Evolutionary conservation across 805 yeast species (phyloP).

Genomic region (Hanseniaspora thailandica): DNA sequence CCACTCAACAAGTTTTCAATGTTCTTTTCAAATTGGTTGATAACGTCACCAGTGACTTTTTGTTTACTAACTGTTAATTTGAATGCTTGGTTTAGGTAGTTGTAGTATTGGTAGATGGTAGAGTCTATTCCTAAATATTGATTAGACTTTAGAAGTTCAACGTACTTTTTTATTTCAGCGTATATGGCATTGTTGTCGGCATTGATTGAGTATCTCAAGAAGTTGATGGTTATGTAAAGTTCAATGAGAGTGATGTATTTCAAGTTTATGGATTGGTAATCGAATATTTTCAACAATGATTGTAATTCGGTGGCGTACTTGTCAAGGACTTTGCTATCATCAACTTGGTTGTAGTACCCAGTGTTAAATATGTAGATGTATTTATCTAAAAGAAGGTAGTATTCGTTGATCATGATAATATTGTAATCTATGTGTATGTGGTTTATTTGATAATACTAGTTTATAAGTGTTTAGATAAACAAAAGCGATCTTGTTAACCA

Average conservation of each 20-base stretch:
- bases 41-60: conserved; percentile 10
- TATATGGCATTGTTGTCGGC: not conserved
- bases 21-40: conserved; percentile 29
- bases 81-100: conserved; percentile 22
- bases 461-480: not conserved
- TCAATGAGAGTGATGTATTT: conserved; percentile 53
- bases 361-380: conserved; percentile 40
- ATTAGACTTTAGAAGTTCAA: conserved; percentile 45
- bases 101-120: conserved; percentile 26
- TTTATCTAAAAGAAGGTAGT: conserved; percentile 29
- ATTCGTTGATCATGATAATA: not conserved
- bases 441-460: too few relatives aligned
- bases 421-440: too few relatives aligned
- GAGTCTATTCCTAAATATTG: conserved; percentile 37
- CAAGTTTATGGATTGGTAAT: conserved; percentile 17
- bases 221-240: conserved; percentile 49
- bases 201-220: not conserved
- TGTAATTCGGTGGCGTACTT: not conserved
- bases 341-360: conserved; percentile 35
- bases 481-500: too few relatives aligned
- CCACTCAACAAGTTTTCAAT: conserved; percentile 40
- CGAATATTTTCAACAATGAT: conserved; percentile 3
- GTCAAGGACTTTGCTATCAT: not conserved
- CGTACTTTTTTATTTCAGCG: not conserved
- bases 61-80: conserved; percentile 1